Base-by-base conservation (phyloP, 805 yeast species). In the Kluyveromyces dobzhanskii region DNA sequence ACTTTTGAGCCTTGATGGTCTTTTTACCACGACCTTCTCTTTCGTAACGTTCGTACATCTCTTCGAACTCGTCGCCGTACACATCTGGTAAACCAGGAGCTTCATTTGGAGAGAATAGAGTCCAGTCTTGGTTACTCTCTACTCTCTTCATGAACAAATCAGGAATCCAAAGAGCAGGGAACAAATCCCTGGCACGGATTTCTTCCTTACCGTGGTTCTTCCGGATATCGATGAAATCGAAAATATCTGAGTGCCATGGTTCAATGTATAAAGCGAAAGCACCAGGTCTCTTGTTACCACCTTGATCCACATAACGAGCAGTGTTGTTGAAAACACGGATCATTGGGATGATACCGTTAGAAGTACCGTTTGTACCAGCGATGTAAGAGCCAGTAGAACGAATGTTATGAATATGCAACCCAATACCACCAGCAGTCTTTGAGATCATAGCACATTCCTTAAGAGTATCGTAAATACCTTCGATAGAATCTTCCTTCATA, bases 241-340 rank as follows among this genome's bases (percentile, higher is more conserved):
- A 82, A 26, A 90, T 71, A 53, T 90, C 98, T 9, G 83, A 75
- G 58, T 90, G 98, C 98, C 98, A 90, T 40, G 98, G 97, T 65
- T 90, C 98, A 27, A 90, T 61, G 63, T 88, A 90, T 27, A 87
- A 65, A 26, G 96, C 95, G 62, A 90, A 84, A 3, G 98, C 98
- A 45, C 97, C 97, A 0, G 98, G 98, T 54, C 98, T 72, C 64
- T 88, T 88, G 66, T 90, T 90, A 40, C 97, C 97, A 46, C 98
- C 98, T 70, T 90, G 98, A 54, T 90, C 97, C 30, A 90, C 97
- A 56, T 88, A 90, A 51, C 96, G 76, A 14, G 98, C 97, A 18
- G 97, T 87, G 64, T 86, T 83, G 68, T 90, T 90, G 67, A 80
- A 90, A 8, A 90, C 97, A 50, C 95, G 77, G 19, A 90, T 67